Conservation (phyloP, 768 basidiomycete species). For the Fibroporia radiculosa region DNA sequence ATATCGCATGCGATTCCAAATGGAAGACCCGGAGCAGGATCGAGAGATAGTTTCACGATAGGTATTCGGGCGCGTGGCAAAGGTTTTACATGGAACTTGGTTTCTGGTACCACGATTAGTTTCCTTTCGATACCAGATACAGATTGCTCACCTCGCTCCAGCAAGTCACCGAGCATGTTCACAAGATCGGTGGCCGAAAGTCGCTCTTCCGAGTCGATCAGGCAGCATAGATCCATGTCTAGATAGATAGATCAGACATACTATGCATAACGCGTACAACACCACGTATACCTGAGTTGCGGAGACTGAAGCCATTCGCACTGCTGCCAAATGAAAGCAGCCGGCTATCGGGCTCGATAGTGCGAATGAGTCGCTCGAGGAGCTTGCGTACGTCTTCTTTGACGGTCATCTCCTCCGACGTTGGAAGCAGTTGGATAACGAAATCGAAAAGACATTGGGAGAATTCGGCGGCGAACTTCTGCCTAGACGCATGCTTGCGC, state of each 20-base stretch:
- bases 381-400: conserved; percentile 96
- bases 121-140: conserved; percentile 6
- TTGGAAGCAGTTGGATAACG: conserved; percentile 86
- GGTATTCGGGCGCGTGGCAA: conserved; percentile 96
- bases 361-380: conserved; percentile 91
- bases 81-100: conserved; percentile 93
- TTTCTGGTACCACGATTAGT: conserved; percentile 57
- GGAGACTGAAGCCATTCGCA: conserved; percentile 93
- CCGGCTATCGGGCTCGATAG: conserved; percentile 87
- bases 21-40: conserved; percentile 74
- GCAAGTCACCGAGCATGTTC: conserved; percentile 85
- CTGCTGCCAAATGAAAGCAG: conserved; percentile 94
- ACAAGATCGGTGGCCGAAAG: conserved; percentile 85
- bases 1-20: conserved; percentile 96
- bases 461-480: conserved; percentile 71
- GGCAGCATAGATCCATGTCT: conserved; percentile 99
- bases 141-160: conserved; percentile 78
- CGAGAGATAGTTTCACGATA: conserved; percentile 93
- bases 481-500: conserved; percentile 31
- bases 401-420: conserved; percentile 81
- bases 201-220: conserved; percentile 82
- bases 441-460: conserved; percentile 91
- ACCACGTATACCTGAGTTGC: conserved; percentile 70
- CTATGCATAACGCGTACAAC: background rate
- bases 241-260: background rate